phyloP scores from a whole-genome alignment of 2,329 filamentous ascomycete species.

The Microdochium trichocladiopsis region DNA sequence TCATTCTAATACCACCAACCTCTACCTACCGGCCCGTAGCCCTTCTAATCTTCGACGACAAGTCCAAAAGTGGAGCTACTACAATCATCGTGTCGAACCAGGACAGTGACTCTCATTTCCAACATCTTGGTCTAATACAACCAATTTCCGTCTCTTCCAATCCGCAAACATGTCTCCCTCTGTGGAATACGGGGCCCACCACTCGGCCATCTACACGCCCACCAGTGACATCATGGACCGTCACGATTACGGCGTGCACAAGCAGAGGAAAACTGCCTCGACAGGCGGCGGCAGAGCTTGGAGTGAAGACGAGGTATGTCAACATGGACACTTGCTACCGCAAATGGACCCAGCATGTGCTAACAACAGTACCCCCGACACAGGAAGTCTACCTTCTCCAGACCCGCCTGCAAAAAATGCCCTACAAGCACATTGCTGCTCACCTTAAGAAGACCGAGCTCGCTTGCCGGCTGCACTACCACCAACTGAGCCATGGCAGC shows the following conservation, averaged over 20 bases:
- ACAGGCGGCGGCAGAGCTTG: conserved; percentile 73
- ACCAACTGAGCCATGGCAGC: conserved; percentile 76
- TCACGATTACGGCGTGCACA: conserved; percentile 53
- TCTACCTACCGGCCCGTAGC: conserved; percentile 14
- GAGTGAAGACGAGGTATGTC: conserved; percentile 75
- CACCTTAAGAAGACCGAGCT: conserved; percentile 84
- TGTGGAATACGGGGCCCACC: conserved; percentile 35
- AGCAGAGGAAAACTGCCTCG: conserved; percentile 61
- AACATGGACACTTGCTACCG: not conserved
- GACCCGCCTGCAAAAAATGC: conserved; percentile 80
- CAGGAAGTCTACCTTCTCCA: conserved; percentile 80
- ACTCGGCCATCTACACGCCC: conserved; percentile 36
- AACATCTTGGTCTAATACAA: not conserved
- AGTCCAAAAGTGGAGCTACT: not conserved
- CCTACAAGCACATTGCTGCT: conserved; percentile 82
- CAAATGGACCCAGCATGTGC: conserved; percentile 1
- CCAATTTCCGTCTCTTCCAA: not conserved
- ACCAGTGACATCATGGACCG: conserved; percentile 48
- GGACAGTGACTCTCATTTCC: not conserved
- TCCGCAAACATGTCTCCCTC: conserved; percentile 40
- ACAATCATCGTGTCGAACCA: not conserved
- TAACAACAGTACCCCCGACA: conserved; percentile 6
- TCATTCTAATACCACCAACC: not conserved
- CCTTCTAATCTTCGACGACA: not conserved
- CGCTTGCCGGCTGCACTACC: conserved; percentile 80